Base-by-base conservation (phyloP, 352 stramenopile species). In the Phytophthora sp. region DNA sequence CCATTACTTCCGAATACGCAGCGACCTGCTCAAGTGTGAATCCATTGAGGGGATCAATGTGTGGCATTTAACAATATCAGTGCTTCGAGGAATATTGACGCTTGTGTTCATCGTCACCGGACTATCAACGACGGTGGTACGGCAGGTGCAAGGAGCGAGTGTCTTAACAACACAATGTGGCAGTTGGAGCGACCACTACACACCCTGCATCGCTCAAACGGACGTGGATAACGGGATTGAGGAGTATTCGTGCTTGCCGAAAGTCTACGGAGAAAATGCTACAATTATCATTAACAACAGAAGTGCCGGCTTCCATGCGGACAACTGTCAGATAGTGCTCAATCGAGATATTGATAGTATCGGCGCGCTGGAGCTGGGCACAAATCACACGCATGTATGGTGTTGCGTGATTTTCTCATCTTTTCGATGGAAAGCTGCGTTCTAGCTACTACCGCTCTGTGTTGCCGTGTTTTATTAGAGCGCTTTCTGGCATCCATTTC, bases 151-250 rank as follows among this genome's bases (percentile, higher is more conserved):
- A 20, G 30, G 17, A 4, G 21, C 8, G n/a, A 44, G 10, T 1
- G 32, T 41, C 5, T 23, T 62, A 23, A 62, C 42, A 7, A 54
- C 54, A 15, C 38, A n/a, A 13, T 62, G 54, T 31, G 37, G 17
- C n/a, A 17, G 26, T 11, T 24, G 42, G 6, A 54, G 54, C 17
- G 54, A 37, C 4, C 5, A 23, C 44, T 54, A 35, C 31, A 48
- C 54, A 4, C 31, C 42, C 11, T 62, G 54, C 23, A 45, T 54
- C 32, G 31, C 38, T 13, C 4, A 30, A 2, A 20, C 9, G 20
- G 21, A 39, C 4, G 21, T n/a, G n/a, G n/a, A n/a, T n/a, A 10
- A 12, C 9, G 12, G 20, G 20, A 35, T 12, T n/a, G 23, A 17
- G 12, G 8, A 32, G 32, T 44, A 44, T 26, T 28, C 38, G 48